Evolutionary conservation across 1,284 basidiomycete genomes (phyloP).

Genomic region (Ceratobasidium sp.): DNA sequence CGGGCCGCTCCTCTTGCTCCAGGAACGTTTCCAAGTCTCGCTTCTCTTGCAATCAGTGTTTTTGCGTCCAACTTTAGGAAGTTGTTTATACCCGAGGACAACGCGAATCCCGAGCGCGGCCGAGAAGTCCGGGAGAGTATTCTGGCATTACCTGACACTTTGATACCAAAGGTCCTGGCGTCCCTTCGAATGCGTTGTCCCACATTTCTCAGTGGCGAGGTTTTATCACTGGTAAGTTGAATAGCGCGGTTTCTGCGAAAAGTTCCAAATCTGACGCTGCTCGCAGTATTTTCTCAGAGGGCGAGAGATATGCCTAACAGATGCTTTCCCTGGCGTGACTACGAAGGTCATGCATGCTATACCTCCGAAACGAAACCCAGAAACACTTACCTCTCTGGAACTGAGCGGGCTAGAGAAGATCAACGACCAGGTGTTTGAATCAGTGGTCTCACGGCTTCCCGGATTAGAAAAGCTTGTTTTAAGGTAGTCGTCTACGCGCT

Average conservation of each 20-base stretch:
- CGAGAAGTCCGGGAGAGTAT: slow-evolving; percentile 52
- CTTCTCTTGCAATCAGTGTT: slow-evolving; percentile 11
- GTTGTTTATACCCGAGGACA: slow-evolving; percentile 54
- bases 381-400: slow-evolving; percentile 58
- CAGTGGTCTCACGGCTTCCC: slow-evolving; percentile 57
- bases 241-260: no score
- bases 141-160: slow-evolving; percentile 60
- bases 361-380: slow-evolving; percentile 48
- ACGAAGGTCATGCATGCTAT: slow-evolving; percentile 60
- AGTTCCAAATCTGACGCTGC: slow-evolving; percentile 4
- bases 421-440: slow-evolving; percentile 60
- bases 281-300: slow-evolving; percentile 68
- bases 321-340: slow-evolving; percentile 61
- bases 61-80: slow-evolving; percentile 59
- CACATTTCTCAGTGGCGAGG: slow-evolving; percentile 57
- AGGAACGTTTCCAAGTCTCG: slow-evolving; percentile 6
- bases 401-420: slow-evolving; percentile 62
- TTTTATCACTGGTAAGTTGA: slow-evolving; percentile 60
- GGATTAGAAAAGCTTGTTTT: slow-evolving; percentile 59
- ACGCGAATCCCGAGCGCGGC: slow-evolving; percentile 47
- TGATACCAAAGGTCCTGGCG: slow-evolving; percentile 60
- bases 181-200: slow-evolving; percentile 60
- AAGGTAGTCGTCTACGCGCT: slow-evolving; percentile 54
- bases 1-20: background rate
- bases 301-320: slow-evolving; percentile 57